These are phyloP conservation scores for Saccharomycopsis malanga DNA, from an alignment of 805 yeast genomes.

Conservation along the genomic window DNA sequence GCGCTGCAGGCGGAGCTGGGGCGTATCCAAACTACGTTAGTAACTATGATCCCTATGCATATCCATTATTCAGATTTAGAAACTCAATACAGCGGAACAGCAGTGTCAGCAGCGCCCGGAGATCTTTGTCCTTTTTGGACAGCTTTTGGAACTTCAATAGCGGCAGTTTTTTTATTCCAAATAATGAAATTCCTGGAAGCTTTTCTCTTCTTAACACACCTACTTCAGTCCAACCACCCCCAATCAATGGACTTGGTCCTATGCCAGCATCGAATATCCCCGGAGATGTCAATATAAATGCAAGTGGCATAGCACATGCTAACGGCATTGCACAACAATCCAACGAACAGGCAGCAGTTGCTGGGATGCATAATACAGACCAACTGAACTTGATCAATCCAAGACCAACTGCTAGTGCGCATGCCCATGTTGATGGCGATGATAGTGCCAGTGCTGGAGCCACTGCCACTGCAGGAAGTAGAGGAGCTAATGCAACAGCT, in stretches of 20 bases:
- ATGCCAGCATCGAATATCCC: background rate
- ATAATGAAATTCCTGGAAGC: background rate
- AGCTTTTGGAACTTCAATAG: constrained; percentile 7
- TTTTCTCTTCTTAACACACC: background rate
- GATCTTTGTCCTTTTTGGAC: constrained; percentile 18
- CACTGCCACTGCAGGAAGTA: background rate
- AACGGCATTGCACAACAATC: background rate
- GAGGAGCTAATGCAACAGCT: background rate
- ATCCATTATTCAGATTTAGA: background rate
- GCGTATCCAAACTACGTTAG: background rate
- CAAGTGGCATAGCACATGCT: constrained; percentile 1
- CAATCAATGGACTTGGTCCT: too few relatives aligned
- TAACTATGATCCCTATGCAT: background rate
- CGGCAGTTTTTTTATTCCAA: background rate
- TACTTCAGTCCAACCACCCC: background rate
- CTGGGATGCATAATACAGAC: background rate
- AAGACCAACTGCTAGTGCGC: background rate
- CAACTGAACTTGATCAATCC: background rate
- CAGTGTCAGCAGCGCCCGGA: constrained; percentile 5
- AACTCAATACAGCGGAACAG: background rate
- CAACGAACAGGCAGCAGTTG: background rate
- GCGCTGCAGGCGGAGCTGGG: background rate
- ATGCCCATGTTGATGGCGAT: background rate
- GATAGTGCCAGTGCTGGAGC: background rate
- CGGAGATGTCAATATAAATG: background rate